These are phyloP conservation scores for Aspergillus melleus DNA, from an alignment of 2,329 filamentous ascomycete genomes.

Conservation along the genomic window DNA sequence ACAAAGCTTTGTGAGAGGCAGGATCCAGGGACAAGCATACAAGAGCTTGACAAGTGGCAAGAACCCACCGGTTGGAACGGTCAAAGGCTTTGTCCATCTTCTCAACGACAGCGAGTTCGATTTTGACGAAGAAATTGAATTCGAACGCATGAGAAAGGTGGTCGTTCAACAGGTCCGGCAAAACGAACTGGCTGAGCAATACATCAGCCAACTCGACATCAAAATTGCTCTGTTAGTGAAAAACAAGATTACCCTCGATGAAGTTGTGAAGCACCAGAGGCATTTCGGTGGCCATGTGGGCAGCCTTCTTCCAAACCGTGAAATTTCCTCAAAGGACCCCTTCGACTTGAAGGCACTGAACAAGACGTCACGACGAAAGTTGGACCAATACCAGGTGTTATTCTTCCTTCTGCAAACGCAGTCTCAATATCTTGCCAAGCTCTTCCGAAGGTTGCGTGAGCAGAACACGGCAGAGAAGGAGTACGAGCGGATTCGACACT, in stretches of 20 bases:
- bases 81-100: conserved; percentile 97
- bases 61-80: conserved; percentile 92
- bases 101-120: conserved; percentile 98
- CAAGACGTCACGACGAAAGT: conserved; percentile 91
- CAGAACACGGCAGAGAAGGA: conserved; percentile 87
- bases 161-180: conserved; percentile 96
- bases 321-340: conserved; percentile 84
- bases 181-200: conserved; percentile 95
- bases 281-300: conserved; percentile 91
- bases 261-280: conserved; percentile 94
- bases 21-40: conserved; percentile 96
- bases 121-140: conserved; percentile 98
- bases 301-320: conserved; percentile 80
- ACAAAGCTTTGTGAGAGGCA: conserved; percentile 91
- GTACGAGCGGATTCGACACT: conserved; percentile 83
- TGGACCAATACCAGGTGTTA: conserved; percentile 94
- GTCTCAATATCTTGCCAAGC: conserved; percentile 84
- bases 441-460: conserved; percentile 83
- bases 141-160: conserved; percentile 89
- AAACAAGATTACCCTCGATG: conserved; percentile 98
- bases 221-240: conserved; percentile 98
- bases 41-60: conserved; percentile 95
- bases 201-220: conserved; percentile 97
- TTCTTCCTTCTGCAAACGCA: conserved; percentile 98
- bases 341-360: conserved; percentile 97